Evolutionary conservation across 768 basidiomycete genomes (phyloP), one percentile per base, ranked within the genome.

Genomic region (Calocybe indica): DNA sequence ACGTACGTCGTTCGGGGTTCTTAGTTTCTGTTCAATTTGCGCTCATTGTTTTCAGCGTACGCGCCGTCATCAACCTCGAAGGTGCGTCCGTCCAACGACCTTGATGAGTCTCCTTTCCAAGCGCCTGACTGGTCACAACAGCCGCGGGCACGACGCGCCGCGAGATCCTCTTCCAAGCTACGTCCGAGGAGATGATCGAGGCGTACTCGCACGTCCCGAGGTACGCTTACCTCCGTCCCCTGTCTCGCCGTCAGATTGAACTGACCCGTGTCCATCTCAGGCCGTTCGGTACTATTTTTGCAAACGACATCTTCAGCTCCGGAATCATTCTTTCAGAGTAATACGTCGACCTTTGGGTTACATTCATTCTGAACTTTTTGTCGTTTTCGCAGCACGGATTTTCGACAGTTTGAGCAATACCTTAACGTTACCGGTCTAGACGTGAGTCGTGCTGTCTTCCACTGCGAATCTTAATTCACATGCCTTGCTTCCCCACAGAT

Each of bases 111-210:
- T 48, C 38, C 7, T 32, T 48, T 13, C 22, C 31, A 47, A 36
- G 9, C 13, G 52, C 7, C 52, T 45, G 42, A 43, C 11, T n/a
- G 31, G 29, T 43, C 28, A 7, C 9, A 40, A 43, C 45, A 86
- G 93, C 89, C 52, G 92, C 91, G 35, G 95, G 94, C 0, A 83
- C 84, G 1, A 82, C 80, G 5, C 93, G 95, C 0, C 87, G 83
- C 28, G 93, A 93, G 57, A 67, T 97, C 6, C 76, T 97, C 11
- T 98, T 98, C 72, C 95, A 98, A 71, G 95, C 93, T 0, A 97
- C 93, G 0, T 92, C 89, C 5, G 81, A 91, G 58, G 80, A 96
- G 63, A 96, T 98, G 94, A 88, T 96, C 5, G 75, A 85, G 41
- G 93, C 92, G 0, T 94, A 93, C 59, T 80, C 88, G 0, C 76